These are phyloP conservation scores for Solanum bukasovii DNA, from an alignment of 257 asterid genomes.

Conservation along the genomic window DNA sequence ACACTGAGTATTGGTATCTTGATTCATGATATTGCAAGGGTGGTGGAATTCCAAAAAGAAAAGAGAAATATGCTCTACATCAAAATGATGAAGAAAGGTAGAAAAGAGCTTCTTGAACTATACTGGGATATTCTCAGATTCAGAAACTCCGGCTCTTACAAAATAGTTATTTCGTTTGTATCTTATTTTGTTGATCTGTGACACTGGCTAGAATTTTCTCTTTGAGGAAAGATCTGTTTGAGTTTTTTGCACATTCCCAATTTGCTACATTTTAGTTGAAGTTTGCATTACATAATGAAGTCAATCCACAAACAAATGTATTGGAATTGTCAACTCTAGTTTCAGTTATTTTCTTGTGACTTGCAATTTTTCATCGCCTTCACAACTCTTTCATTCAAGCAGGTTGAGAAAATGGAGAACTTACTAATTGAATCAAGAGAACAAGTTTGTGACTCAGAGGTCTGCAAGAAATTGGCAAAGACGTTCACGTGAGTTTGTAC, in stretches of 20 bases:
- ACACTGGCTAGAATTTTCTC: background rate
- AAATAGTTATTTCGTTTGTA: background rate
- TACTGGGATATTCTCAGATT: background rate
- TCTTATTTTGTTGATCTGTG: background rate
- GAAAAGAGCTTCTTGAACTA: background rate
- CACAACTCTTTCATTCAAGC: conserved; percentile 1
- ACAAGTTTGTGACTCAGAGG: conserved; percentile 26
- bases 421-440: conserved; percentile 23
- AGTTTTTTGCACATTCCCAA: background rate
- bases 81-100: background rate
- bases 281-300: background rate
- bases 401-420: conserved; percentile 60
- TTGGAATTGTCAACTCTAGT: background rate
- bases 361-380: background rate
- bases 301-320: background rate
- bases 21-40: background rate
- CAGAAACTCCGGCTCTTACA: background rate
- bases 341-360: background rate
- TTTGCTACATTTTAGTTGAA: background rate
- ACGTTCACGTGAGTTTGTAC: conserved; percentile 46
- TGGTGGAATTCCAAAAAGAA: background rate
- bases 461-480: conserved; percentile 57
- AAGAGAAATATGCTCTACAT: background rate
- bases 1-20: background rate
- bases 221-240: background rate